Evolutionary conservation across 805 yeast genomes (phyloP).

Genomic region (Hanseniaspora lachancei): DNA sequence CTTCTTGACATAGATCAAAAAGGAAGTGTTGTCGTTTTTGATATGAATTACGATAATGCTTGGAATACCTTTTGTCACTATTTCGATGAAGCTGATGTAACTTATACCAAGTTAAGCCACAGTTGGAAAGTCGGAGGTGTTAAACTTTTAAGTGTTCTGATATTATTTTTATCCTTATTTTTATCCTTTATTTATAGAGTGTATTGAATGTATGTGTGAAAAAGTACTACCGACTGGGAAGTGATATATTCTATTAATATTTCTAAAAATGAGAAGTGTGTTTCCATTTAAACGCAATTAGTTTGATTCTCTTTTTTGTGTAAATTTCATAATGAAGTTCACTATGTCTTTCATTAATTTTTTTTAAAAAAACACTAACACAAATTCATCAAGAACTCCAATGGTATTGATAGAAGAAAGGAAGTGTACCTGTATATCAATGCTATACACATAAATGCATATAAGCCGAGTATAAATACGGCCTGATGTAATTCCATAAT

Average conservation of each 20-base stretch:
- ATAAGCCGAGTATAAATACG: no score
- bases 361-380: no score
- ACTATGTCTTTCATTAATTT: no score
- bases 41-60: conserved; percentile 31
- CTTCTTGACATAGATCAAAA: conserved; percentile 20
- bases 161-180: neutral
- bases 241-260: neutral
- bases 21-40: conserved; percentile 26
- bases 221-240: no score
- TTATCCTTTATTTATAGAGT: neutral
- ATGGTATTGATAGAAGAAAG: no score
- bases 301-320: no score
- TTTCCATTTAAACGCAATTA: neutral
- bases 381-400: no score
- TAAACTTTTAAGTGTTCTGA: neutral
- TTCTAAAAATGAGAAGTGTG: neutral
- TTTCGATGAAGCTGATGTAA: conserved; percentile 19
- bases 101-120: neutral
- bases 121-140: no score
- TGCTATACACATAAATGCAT: no score
- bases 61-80: conserved; percentile 35
- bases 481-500: no score
- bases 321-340: no score
- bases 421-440: no score
- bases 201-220: neutral